A percentile compares a stretch with the other conserved stretches of the same genome.
phyloP scores from a whole-genome alignment of 345 rosid species.

The Moringa oleifera region DNA sequence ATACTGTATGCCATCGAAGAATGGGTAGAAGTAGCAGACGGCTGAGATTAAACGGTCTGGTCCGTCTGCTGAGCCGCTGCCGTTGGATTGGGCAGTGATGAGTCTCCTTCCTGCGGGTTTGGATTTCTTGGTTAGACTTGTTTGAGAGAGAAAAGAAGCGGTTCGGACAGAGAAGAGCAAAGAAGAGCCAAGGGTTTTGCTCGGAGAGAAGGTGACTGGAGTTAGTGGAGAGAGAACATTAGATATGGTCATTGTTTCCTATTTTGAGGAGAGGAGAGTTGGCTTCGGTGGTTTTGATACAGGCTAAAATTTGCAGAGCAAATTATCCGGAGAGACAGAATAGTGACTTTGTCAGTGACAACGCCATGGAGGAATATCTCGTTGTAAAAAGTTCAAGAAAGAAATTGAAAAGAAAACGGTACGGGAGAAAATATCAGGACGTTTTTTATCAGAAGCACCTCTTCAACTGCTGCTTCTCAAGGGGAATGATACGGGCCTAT shows the following conservation, averaged over 20 bases:
- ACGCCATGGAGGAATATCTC: not conserved
- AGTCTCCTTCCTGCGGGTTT: slow-evolving; percentile 18
- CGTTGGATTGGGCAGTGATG: slow-evolving; percentile 42
- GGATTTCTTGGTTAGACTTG: slow-evolving; percentile 18
- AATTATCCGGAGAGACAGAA: slow-evolving; percentile 17
- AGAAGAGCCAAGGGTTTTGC: slow-evolving; percentile 9
- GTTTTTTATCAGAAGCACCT: too few species aligned
- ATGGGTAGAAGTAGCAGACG: slow-evolving; percentile 83
- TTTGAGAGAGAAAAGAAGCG: slow-evolving; percentile 23
- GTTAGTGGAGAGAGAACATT: slow-evolving; percentile 30
- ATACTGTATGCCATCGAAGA: slow-evolving; percentile 88
- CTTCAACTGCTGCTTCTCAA: too few species aligned
- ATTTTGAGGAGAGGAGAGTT: not conserved
- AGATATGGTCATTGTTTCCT: slow-evolving; percentile 35
- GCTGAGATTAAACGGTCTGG: slow-evolving; percentile 87
- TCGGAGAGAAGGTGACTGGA: slow-evolving; percentile 23
- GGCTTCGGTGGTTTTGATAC: too few species aligned
- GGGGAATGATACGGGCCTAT: too few species aligned
- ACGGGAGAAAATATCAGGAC: too few species aligned
- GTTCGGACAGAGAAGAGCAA: slow-evolving; percentile 15
- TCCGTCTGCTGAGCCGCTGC: slow-evolving; percentile 56
- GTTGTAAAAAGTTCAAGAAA: too few species aligned
- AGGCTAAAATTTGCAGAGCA: not conserved
- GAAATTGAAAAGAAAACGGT: too few species aligned
- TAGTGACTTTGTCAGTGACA: not conserved